These are phyloP conservation scores for Fusarium sp. DNA, from an alignment of 2,329 filamentous ascomycete genomes.

Conservation along the genomic window DNA sequence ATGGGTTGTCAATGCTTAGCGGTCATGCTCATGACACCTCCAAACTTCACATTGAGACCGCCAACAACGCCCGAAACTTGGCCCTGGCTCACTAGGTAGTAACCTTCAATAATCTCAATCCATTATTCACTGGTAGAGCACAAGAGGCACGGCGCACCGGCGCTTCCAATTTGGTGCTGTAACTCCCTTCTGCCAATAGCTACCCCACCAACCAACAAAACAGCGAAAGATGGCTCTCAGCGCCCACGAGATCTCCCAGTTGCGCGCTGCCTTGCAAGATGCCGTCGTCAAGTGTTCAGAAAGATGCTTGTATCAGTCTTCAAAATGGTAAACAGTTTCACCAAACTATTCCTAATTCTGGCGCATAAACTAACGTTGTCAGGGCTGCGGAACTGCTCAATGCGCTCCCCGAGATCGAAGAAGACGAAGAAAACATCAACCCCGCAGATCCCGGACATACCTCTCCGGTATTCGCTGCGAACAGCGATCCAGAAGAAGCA, in stretches of 20 bases:
- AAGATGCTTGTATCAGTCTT: slow-evolving; percentile 92
- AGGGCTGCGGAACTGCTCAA: slow-evolving; percentile 96
- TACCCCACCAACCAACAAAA: slow-evolving; percentile 30
- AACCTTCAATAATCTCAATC: background rate
- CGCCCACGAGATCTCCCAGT: slow-evolving; percentile 68
- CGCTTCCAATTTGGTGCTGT: background rate
- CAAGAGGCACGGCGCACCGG: slow-evolving; percentile 2
- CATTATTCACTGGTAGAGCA: background rate
- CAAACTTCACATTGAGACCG: background rate
- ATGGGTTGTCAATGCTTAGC: slow-evolving; percentile 16
- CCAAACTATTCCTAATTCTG: background rate
- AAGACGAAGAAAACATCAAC: slow-evolving; percentile 62
- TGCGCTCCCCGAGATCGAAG: slow-evolving; percentile 75
- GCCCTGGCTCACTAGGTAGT: background rate
- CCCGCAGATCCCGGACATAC: slow-evolving; percentile 53
- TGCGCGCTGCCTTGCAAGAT: slow-evolving; percentile 82
- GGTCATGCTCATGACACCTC: slow-evolving; percentile 35
- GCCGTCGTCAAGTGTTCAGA: slow-evolving; percentile 93
- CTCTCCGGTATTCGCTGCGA: slow-evolving; percentile 63
- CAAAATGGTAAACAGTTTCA: slow-evolving; percentile 81
- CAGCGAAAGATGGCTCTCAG: slow-evolving; percentile 63
- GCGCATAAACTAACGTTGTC: slow-evolving; percentile 29
- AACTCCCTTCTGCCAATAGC: slow-evolving; percentile 18
- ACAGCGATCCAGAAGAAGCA: slow-evolving; percentile 77
- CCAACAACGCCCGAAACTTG: background rate